These are phyloP conservation scores for Teunomyces kruisii DNA, from an alignment of 805 yeast species.

Conservation along the genomic window DNA sequence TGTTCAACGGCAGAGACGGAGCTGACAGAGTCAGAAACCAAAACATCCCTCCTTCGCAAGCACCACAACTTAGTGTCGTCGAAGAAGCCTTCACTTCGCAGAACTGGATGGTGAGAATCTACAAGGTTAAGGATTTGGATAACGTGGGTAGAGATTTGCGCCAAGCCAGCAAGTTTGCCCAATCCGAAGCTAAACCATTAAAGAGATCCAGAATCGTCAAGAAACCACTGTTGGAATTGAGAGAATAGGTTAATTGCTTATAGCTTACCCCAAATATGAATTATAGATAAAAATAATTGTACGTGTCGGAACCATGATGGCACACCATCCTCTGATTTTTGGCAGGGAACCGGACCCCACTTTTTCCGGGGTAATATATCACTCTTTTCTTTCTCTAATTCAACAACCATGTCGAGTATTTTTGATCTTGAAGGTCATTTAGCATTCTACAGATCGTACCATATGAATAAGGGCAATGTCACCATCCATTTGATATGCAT, in stretches of 20 bases:
- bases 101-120: conserved; percentile 95
- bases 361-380: not conserved
- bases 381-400: not conserved
- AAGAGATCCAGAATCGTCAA: conserved; percentile 46
- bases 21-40: conserved; percentile 89
- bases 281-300: not conserved
- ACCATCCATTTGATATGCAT: conserved; percentile 75
- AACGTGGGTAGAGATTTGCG: conserved; percentile 77
- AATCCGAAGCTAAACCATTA: conserved; percentile 23
- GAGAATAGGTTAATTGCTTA: conserved; percentile 27
- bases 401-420: conserved; percentile 27
- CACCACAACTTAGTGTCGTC: conserved; percentile 62
- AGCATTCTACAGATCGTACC: conserved; percentile 48
- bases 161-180: conserved; percentile 56
- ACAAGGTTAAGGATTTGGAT: conserved; percentile 87
- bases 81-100: conserved; percentile 95
- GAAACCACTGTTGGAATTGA: conserved; percentile 55
- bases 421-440: conserved; percentile 38
- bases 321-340: no score
- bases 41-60: conserved; percentile 51
- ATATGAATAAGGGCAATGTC: conserved; percentile 60
- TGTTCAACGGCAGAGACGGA: conserved; percentile 61
- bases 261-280: not conserved
- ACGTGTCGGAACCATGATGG: not conserved
- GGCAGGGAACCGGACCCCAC: not conserved